Conservation (phyloP, 139 green algal species). For the Yamagishiella unicocca region DNA sequence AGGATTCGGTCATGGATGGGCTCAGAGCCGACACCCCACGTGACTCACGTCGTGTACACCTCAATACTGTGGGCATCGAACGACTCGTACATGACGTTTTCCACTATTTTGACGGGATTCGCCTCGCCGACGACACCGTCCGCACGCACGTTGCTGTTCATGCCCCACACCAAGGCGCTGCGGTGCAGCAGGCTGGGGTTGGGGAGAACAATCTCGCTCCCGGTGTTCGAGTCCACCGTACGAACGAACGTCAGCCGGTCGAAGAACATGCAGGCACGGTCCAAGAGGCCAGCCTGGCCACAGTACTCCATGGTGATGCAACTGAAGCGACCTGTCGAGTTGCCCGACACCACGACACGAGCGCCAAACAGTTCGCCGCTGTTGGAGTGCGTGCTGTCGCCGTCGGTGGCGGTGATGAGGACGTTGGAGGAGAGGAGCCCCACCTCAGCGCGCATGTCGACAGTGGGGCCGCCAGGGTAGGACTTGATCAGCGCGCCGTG, state of each 20-base stretch:
- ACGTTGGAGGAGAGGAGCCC: slow-evolving; percentile 42
- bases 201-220: too few relatives aligned
- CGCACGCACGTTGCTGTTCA: slow-evolving; percentile 43
- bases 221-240: neutral
- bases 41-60: slow-evolving; percentile 12
- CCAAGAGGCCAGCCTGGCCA: slow-evolving; percentile 45
- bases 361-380: slow-evolving; percentile 45
- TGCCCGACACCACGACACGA: slow-evolving; percentile 33
- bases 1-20: too few relatives aligned
- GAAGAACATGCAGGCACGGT: slow-evolving; percentile 46
- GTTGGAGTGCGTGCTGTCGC: neutral
- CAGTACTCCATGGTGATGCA: slow-evolving; percentile 41
- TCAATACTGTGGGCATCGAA: slow-evolving; percentile 18
- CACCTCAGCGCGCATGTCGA: slow-evolving; percentile 59
- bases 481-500: slow-evolving; percentile 38
- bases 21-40: too few relatives aligned
- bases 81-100: slow-evolving; percentile 40
- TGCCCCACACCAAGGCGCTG: slow-evolving; percentile 44
- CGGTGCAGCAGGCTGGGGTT: slow-evolving; percentile 47
- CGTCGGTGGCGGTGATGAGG: neutral
- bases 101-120: neutral
- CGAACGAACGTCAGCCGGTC: neutral
- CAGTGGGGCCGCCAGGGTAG: slow-evolving; percentile 18
- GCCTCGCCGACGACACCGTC: neutral
- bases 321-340: slow-evolving; percentile 33